Evolutionary conservation across 23 red algal species (phyloP).

Genomic region (Gracilaria domingensis): DNA sequence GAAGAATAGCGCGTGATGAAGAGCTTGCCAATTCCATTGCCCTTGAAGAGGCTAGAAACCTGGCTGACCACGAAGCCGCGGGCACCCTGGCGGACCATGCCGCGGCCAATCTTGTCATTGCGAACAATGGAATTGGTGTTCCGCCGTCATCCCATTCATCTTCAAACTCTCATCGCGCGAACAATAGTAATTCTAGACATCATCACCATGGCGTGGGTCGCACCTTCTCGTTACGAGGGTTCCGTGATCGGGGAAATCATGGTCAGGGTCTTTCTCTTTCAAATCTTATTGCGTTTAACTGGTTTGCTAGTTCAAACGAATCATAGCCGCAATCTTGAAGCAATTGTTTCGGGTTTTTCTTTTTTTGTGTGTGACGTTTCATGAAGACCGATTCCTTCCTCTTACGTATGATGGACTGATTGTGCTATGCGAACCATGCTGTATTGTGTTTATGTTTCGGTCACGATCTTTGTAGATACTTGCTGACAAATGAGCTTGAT

Average conservation of each 20-base stretch:
- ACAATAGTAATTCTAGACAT: constrained; percentile 27
- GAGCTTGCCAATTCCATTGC: constrained; percentile 71
- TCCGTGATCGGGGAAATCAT: constrained; percentile 57
- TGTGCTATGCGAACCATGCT: constrained; percentile 4
- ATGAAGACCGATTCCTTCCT: constrained; percentile 6
- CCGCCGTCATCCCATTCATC: constrained; percentile 32
- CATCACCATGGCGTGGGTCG: constrained; percentile 60
- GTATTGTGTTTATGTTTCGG: constrained; percentile 26
- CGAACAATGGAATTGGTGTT: constrained; percentile 62
- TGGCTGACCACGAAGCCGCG: constrained; percentile 59
- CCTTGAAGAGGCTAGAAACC: constrained; percentile 60
- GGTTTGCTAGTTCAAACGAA: constrained; percentile 70
- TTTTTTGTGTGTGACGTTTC: constrained; percentile 32
- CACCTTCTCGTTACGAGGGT: constrained; percentile 49
- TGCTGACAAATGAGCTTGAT: constrained; percentile 16
- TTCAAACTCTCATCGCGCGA: constrained; percentile 22
- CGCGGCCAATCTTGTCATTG: constrained; percentile 61
- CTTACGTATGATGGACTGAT: neutral
- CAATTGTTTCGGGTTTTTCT: constrained; percentile 17
- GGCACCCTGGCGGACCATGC: constrained; percentile 45
- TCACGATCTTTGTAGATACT: constrained; percentile 33
- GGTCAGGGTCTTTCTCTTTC: constrained; percentile 56
- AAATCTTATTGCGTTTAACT: constrained; percentile 34
- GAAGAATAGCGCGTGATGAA: constrained; percentile 62
- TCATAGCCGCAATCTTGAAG: constrained; percentile 51